Evolutionary conservation across 1,284 basidiomycete genomes (phyloP), one percentile per base, ranked within the genome.

Genomic region (Athelia psychrophila): DNA sequence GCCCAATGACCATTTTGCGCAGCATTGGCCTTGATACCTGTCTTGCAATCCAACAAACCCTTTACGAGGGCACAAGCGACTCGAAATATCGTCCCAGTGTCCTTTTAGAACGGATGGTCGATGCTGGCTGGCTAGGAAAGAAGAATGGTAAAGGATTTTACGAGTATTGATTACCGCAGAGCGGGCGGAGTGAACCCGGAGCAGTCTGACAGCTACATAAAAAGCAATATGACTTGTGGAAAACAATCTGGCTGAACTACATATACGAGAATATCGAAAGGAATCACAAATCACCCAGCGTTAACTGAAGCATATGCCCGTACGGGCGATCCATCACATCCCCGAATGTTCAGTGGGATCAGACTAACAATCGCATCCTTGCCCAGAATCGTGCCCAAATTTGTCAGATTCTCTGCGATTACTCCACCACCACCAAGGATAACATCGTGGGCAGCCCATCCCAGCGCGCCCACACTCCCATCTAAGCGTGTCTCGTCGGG

Each of bases 71-170:
- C 55, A 96, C 93, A 12, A 84, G 90, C 0, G 95, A 98, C 71
- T 91, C 90, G n/a, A 98, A 98, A 70, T 98, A 98, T 70, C 83
- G 95, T n/a, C 95, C 95, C 0, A 88, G 90, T 49, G 81, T 95
- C 20, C 77, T 98, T 22, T 79, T 98, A 10, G 90, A 94, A 59
- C 79, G 93, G 32, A 98, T 98, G 95, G 95, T 98, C 9, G 93
- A 98, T 66, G 96, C 95, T 16, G 90, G 91, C 36, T 98, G 93
- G 92, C 79, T 88, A 52, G 95, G 95, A n/a, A 89, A 82, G 76
- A 98, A 95, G 77, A 89, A 81, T 54, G 89, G 91, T 2, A 91
- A 87, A 66, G 92, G 92, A 23, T 95, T 96, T 70, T 96, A 95
- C 63, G 89, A 93, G 54, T 88, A 91, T 56, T 54, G 40, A 42